These are phyloP conservation scores for Xylaria sp. DNA, from an alignment of 2,329 filamentous ascomycete genomes.

Conservation along the genomic window DNA sequence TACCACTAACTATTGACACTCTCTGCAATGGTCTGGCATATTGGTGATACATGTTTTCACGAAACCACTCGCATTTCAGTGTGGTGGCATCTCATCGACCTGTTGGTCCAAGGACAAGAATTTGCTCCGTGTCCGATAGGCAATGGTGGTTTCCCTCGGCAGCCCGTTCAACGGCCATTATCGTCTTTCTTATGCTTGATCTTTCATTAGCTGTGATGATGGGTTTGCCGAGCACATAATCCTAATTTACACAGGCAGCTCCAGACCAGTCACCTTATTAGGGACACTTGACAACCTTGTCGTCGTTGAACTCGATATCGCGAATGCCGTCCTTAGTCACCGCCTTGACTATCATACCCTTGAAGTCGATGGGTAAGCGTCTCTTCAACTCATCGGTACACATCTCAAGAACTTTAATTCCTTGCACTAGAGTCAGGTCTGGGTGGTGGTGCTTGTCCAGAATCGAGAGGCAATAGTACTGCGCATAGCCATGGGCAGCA, in stretches of 20 bases:
- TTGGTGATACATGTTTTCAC: neutral
- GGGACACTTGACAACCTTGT: slow-evolving; percentile 73
- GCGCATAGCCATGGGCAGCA: slow-evolving; percentile 96
- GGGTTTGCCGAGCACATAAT: slow-evolving; percentile 35
- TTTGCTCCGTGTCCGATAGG: neutral
- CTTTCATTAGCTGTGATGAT: slow-evolving; percentile 38
- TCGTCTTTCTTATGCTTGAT: slow-evolving; percentile 32
- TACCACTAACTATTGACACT: neutral
- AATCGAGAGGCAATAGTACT: slow-evolving; percentile 99
- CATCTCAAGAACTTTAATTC: slow-evolving; percentile 91
- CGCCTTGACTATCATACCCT: slow-evolving; percentile 93
- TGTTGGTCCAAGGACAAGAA: neutral
- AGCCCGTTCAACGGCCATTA: neutral
- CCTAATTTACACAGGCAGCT: slow-evolving; percentile 51
- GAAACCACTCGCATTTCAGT: neutral
- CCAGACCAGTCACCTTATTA: slow-evolving; percentile 50
- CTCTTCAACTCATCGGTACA: slow-evolving; percentile 98
- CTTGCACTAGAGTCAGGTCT: slow-evolving; percentile 87
- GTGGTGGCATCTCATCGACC: neutral
- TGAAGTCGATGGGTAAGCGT: slow-evolving; percentile 97
- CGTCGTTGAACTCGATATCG: slow-evolving; percentile 87
- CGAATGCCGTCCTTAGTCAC: slow-evolving; percentile 93
- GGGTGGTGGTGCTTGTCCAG: slow-evolving; percentile 99
- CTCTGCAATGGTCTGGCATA: slow-evolving; percentile 1
- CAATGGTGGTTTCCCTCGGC: slow-evolving; percentile 6